These are phyloP conservation scores for Colletotrichum acutatum DNA, from an alignment of 2,329 filamentous ascomycete genomes.

Conservation along the genomic window DNA sequence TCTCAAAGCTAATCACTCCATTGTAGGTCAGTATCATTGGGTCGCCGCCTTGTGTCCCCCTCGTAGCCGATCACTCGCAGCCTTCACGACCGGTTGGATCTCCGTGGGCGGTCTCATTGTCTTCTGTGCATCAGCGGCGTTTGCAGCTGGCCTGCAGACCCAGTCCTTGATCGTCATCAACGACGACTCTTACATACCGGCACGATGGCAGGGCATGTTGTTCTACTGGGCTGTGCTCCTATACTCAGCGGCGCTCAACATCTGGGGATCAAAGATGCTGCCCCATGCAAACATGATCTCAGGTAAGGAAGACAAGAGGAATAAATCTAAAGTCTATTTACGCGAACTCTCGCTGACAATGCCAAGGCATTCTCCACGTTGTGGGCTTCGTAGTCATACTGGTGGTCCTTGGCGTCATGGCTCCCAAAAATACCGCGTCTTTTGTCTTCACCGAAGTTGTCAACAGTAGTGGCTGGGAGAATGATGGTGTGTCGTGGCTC, in stretches of 20 bases:
- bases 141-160: conserved; percentile 54
- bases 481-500: conserved; percentile 45
- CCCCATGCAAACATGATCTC: conserved; percentile 48
- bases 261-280: conserved; percentile 51
- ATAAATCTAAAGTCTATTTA: too few relatives aligned
- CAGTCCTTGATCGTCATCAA: conserved; percentile 57
- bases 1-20: neutral
- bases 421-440: conserved; percentile 40
- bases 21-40: conserved; percentile 57
- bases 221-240: conserved; percentile 57
- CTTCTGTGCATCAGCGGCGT: conserved; percentile 57
- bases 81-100: conserved; percentile 57
- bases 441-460: conserved; percentile 46
- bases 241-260: conserved; percentile 52
- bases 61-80: conserved; percentile 45
- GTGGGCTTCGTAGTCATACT: conserved; percentile 42
- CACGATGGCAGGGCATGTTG: conserved; percentile 57
- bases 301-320: conserved; percentile 18
- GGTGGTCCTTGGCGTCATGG: conserved; percentile 44
- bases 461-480: conserved; percentile 46
- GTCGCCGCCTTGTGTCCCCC: conserved; percentile 51
- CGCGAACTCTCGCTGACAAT: too few relatives aligned
- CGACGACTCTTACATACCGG: conserved; percentile 49
- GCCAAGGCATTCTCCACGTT: conserved; percentile 41
- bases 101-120: conserved; percentile 58